These are phyloP conservation scores for Scenedesmus sp. DNA, from an alignment of 163 green algal species.

Conservation along the genomic window DNA sequence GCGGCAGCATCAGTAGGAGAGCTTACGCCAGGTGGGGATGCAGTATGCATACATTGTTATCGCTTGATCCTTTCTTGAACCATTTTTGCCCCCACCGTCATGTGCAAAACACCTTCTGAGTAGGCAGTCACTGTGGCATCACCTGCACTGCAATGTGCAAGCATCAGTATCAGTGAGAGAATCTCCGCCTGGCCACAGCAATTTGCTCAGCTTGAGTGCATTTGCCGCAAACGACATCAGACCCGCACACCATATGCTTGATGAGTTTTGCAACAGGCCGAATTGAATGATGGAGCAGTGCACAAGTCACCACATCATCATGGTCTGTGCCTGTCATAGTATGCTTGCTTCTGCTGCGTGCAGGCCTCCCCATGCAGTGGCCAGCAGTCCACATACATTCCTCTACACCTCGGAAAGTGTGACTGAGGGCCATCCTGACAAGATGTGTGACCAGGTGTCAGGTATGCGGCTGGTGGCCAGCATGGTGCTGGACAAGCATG, in stretches of 20 bases:
- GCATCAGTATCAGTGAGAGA: no score
- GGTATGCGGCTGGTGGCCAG: background rate
- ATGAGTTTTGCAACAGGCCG: background rate
- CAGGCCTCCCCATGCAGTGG: background rate
- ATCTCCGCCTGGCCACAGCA: no score
- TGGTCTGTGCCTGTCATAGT: background rate
- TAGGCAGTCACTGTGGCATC: background rate
- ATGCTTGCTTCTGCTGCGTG: background rate
- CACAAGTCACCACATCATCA: no score
- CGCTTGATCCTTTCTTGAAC: no score
- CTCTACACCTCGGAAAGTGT: slow-evolving; percentile 88
- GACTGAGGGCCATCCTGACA: slow-evolving; percentile 96
- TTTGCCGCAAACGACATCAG: no score
- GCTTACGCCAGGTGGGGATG: background rate
- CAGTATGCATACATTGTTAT: background rate
- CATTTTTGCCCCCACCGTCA: background rate
- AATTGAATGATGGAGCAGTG: background rate
- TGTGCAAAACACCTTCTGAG: background rate
- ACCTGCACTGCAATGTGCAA: no score
- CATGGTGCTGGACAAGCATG: background rate
- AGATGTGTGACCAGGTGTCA: slow-evolving; percentile 88
- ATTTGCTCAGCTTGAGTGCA: no score
- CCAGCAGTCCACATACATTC: slow-evolving; percentile 69
- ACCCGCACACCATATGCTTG: no score
- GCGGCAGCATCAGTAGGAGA: background rate